Conservation (phyloP, 352 stramenopile genomes). For the Peronospora destructor region DNA sequence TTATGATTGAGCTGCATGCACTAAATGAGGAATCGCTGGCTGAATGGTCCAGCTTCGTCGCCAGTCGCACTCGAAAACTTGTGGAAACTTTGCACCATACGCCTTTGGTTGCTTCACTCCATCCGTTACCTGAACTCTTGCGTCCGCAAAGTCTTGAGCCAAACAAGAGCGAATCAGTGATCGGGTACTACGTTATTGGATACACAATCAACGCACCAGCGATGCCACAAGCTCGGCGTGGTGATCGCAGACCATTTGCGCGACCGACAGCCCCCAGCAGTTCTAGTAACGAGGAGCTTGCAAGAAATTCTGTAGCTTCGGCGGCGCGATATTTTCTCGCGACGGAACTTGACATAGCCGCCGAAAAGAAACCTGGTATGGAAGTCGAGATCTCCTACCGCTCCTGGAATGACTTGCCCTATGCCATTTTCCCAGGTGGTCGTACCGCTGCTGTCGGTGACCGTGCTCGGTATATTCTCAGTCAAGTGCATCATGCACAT, state of each 20-base stretch:
- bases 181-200: constrained; percentile 69
- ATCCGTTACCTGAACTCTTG: constrained; percentile 64
- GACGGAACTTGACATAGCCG: constrained; percentile 53
- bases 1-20: constrained; percentile 55
- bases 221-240: constrained; percentile 4
- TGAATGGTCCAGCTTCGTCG: constrained; percentile 73
- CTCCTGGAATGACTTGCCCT: constrained; percentile 67
- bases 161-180: constrained; percentile 5
- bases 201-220: constrained; percentile 38
- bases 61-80: constrained; percentile 75
- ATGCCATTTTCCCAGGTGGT: constrained; percentile 51
- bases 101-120: constrained; percentile 46
- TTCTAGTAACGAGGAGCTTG: constrained; percentile 26
- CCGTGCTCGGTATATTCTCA: constrained; percentile 74
- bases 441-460: constrained; percentile 56
- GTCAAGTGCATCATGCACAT: constrained; percentile 58
- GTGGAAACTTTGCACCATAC: constrained; percentile 78
- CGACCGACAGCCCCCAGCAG: background rate
- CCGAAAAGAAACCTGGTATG: constrained; percentile 59
- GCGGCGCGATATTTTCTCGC: constrained; percentile 74
- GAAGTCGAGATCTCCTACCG: constrained; percentile 47
- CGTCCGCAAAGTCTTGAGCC: constrained; percentile 15
- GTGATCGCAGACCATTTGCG: constrained; percentile 12
- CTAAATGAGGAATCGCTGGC: constrained; percentile 49
- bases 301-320: constrained; percentile 40